Evolutionary conservation across 2,329 filamentous ascomycete species (phyloP).

Genomic region (Colletotrichum sp.): DNA sequence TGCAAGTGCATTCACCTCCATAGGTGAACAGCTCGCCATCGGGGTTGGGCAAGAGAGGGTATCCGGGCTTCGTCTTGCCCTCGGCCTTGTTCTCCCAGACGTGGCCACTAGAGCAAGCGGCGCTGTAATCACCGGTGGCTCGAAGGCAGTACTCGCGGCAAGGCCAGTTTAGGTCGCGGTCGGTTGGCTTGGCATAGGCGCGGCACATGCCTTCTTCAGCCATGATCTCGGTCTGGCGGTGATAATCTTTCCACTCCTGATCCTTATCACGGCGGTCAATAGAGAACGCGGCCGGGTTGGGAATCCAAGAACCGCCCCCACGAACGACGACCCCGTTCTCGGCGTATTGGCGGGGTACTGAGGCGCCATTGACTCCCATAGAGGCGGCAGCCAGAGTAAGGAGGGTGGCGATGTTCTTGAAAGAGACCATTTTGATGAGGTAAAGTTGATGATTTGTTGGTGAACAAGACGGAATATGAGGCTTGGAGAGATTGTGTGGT

Average conservation of each 20-base stretch:
- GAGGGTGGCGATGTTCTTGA: neutral
- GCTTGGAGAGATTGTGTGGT: neutral
- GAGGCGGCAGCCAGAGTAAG: neutral
- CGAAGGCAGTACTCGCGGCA: neutral
- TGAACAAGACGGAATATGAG: neutral
- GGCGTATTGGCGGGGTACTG: neutral
- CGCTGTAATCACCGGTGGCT: neutral
- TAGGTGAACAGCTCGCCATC: neutral
- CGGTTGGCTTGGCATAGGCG: neutral
- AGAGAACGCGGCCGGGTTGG: neutral
- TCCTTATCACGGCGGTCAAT: neutral
- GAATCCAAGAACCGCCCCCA: neutral
- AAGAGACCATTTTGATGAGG: neutral
- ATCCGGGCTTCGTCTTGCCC: neutral
- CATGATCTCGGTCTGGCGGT: neutral
- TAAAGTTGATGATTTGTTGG: neutral
- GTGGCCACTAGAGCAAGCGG: neutral
- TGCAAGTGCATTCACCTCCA: neutral
- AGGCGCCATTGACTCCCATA: neutral
- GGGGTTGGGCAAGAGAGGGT: neutral
- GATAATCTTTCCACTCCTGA: neutral
- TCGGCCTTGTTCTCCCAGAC: neutral
- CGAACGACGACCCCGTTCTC: neutral
- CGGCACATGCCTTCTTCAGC: neutral
- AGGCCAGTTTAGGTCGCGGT: neutral